These are phyloP conservation scores for Rhizoclosmatium globosum DNA, from an alignment of 192 early-diverging fungal species.

Conservation along the genomic window DNA sequence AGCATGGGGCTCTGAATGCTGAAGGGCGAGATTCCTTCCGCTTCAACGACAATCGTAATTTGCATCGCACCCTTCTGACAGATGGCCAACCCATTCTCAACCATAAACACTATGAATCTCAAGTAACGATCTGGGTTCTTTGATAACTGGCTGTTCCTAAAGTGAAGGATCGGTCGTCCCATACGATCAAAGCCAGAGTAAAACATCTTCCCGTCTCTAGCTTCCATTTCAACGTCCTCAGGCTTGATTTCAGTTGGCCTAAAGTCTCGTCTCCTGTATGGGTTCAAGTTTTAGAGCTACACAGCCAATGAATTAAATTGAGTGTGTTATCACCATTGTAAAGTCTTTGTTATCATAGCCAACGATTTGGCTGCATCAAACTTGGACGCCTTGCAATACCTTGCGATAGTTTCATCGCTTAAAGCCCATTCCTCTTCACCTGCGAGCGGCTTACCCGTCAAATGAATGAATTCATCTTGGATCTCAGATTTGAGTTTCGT, in stretches of 20 bases:
- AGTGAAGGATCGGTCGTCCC: constrained; percentile 77
- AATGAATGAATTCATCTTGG: neutral
- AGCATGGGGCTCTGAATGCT: too few species aligned
- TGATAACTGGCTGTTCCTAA: constrained; percentile 68
- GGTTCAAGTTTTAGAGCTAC: too few species aligned
- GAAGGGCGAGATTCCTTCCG: too few species aligned
- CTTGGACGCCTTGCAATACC: too few species aligned
- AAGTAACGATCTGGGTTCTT: constrained; percentile 72
- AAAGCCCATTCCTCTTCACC: constrained; percentile 49
- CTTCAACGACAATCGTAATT: too few species aligned
- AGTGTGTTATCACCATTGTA: too few species aligned
- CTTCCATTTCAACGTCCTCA: constrained; percentile 78
- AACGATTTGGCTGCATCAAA: too few species aligned
- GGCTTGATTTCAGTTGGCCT: constrained; percentile 74
- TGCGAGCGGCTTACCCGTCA: constrained; percentile 6
- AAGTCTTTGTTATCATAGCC: too few species aligned
- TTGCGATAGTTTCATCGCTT: too few species aligned
- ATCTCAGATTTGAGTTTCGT: neutral
- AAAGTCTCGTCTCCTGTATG: constrained; percentile 58
- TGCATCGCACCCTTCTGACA: too few species aligned
- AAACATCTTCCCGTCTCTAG: constrained; percentile 81
- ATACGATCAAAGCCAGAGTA: constrained; percentile 81
- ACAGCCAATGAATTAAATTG: too few species aligned
- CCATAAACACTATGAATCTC: constrained; percentile 79
- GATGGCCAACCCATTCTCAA: too few species aligned